phyloP scores from a whole-genome alignment of 441 rosid genomes.

The Eutrema salsugineum region DNA sequence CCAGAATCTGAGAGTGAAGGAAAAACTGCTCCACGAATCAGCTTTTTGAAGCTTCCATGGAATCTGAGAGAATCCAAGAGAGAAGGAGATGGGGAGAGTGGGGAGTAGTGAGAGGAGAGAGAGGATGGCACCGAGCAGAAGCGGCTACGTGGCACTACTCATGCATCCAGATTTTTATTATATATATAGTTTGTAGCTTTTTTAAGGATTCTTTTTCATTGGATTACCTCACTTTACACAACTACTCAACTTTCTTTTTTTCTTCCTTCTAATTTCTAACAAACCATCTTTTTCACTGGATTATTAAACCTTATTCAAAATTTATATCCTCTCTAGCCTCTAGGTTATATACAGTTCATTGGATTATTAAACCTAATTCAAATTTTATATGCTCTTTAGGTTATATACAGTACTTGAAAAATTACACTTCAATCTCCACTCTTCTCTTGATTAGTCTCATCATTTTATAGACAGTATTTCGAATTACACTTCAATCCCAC shows the following conservation, averaged over 20 bases:
- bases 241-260: not conserved
- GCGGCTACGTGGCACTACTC: slow-evolving; percentile 60
- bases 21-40: slow-evolving; percentile 20
- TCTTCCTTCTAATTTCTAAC: not conserved
- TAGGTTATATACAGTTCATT: too few relatives aligned
- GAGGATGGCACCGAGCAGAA: slow-evolving; percentile 36
- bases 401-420: too few relatives aligned
- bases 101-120: slow-evolving; percentile 19
- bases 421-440: too few relatives aligned
- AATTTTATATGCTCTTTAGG: too few relatives aligned
- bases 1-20: slow-evolving; percentile 35
- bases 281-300: not conserved
- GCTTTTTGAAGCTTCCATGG: slow-evolving; percentile 29
- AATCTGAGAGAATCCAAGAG: slow-evolving; percentile 43
- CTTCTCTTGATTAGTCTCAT: too few relatives aligned
- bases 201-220: slow-evolving; percentile 2
- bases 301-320: not conserved
- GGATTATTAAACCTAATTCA: too few relatives aligned
- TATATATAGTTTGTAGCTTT: not conserved
- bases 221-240: slow-evolving; percentile 8
- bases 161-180: slow-evolving; percentile 32
- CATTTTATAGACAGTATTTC: too few relatives aligned
- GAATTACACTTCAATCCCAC: too few relatives aligned
- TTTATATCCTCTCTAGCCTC: too few relatives aligned
- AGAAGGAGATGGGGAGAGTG: slow-evolving; percentile 32